Evolutionary conservation across 805 yeast genomes (phyloP), one percentile per base, ranked within the genome.

Genomic region (Vanderwaltozyma verrucispora): DNA sequence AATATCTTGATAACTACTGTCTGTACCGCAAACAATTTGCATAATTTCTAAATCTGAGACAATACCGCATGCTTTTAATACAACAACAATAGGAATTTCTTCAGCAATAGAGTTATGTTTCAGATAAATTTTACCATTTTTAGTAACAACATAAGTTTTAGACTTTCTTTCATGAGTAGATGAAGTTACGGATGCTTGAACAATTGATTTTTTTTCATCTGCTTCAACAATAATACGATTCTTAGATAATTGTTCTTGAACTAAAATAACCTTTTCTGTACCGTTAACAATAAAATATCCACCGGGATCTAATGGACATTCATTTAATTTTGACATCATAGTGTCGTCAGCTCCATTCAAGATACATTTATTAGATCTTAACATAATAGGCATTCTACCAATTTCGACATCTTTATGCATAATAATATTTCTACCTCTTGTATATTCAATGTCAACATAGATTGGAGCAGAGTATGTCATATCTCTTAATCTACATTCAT

Each of bases 321-420:
- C 98, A 49, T 84, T 80, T 48, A 83, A 68, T 19, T 65, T 65
- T 0, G 98, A 96, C 97, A 92, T 89, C 49, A 76, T 80, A 23
- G 65, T 59, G 52, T 89, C 95, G 35, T 75, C 68, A 33, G 82
- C 77, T 15, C 87, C 94, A 44, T 76, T 76, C 42, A 92, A 66
- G 26, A 85, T 78, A 71, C 98, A 92, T 58, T 87, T 86, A 56
- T 86, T 84, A 19, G 95, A 83, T 50, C 96, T 72, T 50, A 92
- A 70, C 98, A 92, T 92, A 52, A 92, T 79, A n/a, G 98, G 98
- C 96, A 92, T 92, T 54, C 95, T 75, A 26, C 98, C 99, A 43
- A 92, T 89, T 57, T 88, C 96, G 42, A 92, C 72, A 54, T 86
- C 94, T 51, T 82, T 73, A 50, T 86, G 89, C 68, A 85, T 75